Evolutionary conservation across 2,329 filamentous ascomycete species (phyloP).

Genomic region (Chaetomium olivaceum): DNA sequence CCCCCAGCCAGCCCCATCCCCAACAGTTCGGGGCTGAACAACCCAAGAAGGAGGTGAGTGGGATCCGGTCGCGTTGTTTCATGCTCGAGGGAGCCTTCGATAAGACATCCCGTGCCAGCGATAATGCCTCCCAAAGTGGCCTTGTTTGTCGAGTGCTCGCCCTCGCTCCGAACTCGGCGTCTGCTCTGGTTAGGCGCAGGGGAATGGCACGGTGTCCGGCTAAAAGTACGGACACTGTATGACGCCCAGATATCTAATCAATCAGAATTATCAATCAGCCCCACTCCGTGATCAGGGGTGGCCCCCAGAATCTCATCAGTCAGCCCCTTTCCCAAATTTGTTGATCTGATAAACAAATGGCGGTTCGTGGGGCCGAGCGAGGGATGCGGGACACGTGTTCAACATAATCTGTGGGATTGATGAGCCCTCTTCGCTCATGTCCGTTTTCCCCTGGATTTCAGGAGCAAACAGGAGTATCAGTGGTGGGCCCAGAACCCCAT

Average conservation of each 20-base stretch:
- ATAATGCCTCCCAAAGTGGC: neutral
- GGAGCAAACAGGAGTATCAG: neutral
- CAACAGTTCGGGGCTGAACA: neutral
- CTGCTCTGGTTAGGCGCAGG: neutral
- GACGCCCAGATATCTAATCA: conserved; percentile 32
- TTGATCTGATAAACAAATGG: conserved; percentile 19
- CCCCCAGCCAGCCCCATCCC: neutral
- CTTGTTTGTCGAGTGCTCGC: neutral
- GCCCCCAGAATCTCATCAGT: neutral
- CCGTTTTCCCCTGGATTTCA: neutral
- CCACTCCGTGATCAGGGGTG: conserved; percentile 19
- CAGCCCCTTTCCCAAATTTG: conserved; percentile 1
- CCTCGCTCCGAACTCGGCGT: conserved; percentile 28
- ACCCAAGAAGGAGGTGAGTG: neutral
- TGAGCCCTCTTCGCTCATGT: neutral
- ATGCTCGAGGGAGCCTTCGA: neutral
- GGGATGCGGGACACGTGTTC: neutral
- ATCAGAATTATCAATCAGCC: conserved; percentile 36
- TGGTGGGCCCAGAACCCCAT: neutral
- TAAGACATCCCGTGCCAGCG: neutral
- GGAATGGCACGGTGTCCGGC: conserved; percentile 19
- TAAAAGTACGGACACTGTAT: conserved; percentile 23
- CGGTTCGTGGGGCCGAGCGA: neutral
- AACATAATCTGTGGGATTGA: neutral
- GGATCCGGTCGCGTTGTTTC: conserved; percentile 4